These are phyloP conservation scores for Tulasnella calospora DNA, from an alignment of 768 basidiomycete genomes.

Conservation along the genomic window DNA sequence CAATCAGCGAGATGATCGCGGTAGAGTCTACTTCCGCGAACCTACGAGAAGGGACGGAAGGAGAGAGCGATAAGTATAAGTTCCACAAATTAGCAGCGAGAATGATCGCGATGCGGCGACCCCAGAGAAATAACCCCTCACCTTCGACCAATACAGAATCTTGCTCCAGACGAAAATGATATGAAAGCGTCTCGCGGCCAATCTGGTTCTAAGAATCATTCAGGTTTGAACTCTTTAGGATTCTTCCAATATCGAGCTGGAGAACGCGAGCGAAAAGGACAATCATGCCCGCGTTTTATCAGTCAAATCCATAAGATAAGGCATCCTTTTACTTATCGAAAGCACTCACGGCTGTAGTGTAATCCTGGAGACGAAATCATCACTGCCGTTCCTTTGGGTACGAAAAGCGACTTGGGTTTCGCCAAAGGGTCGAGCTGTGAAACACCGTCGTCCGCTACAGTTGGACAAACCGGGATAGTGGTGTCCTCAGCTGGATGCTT, in stretches of 20 bases:
- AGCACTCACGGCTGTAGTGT: slow-evolving; percentile 22
- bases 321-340: too few species aligned
- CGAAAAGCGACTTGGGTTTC: neutral
- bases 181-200: slow-evolving; percentile 25
- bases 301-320: too few species aligned
- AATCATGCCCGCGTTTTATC: too few species aligned
- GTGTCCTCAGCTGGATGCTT: neutral
- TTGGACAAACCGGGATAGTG: neutral
- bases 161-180: slow-evolving; percentile 3
- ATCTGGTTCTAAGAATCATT: slow-evolving; percentile 15
- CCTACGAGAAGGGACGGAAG: neutral
- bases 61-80: neutral
- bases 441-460: neutral
- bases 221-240: slow-evolving; percentile 16
- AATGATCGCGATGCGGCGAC: neutral
- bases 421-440: neutral
- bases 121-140: neutral
- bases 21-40: slow-evolving; percentile 23
- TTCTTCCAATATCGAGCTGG: slow-evolving; percentile 21
- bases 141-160: slow-evolving; percentile 1
- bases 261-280: too few species aligned
- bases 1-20: neutral
- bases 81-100: neutral
- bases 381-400: slow-evolving; percentile 16
- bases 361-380: neutral